Evolutionary conservation across 495 filamentous ascomycete genomes (phyloP), one percentile per base, ranked within the genome.

Genomic region (Trichocladium antarcticum): DNA sequence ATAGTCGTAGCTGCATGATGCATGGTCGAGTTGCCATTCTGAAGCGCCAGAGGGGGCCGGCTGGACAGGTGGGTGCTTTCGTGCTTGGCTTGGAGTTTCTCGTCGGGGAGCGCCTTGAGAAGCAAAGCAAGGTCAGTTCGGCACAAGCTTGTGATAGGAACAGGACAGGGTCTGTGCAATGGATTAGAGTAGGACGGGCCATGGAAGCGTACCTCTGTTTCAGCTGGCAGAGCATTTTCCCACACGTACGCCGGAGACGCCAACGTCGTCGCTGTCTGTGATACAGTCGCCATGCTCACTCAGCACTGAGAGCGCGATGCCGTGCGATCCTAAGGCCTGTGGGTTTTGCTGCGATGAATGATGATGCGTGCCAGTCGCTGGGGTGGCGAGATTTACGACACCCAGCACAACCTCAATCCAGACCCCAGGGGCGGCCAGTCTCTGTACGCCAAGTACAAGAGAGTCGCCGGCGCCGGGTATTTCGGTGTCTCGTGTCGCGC

Each of bases 231-330:
- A 41, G 69, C 56, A 51, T 73, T 70, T 49, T 73, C 72, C 78
- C 78, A 81, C 46, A 70, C 57, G 41, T 65, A 67, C 42, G 65
- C 68, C 24, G 74, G 70, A 42, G 73, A 72, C 44, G 71, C 74
- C 45, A 79, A 55, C 28, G 74, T 67, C 54, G 57, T 68, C 24
- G 71, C 57, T 47, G 66, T 69, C 52, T 73, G 71, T 49, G 73
- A 74, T 60, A 76, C 70, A 55, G 74, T 62, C 53, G 74, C 71
- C 74, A 78, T 77, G n/a, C n/a, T 57, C 12, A 56, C 55, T 58
- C 58, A 14, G 37, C 12, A 37, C 36, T 49, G 38, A 20, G 21
- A 43, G 44, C 17, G 38, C 20, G 24, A 3, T 5, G 24, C 47
- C 45, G 24, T 45, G 48, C 43, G 50, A 51, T 37, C 53, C n/a